A percentile compares a stretch with the other conserved stretches of the same genome.
Conservation (phyloP, 1,284 basidiomycete genomes). For the Cryptococcus sp. region DNA sequence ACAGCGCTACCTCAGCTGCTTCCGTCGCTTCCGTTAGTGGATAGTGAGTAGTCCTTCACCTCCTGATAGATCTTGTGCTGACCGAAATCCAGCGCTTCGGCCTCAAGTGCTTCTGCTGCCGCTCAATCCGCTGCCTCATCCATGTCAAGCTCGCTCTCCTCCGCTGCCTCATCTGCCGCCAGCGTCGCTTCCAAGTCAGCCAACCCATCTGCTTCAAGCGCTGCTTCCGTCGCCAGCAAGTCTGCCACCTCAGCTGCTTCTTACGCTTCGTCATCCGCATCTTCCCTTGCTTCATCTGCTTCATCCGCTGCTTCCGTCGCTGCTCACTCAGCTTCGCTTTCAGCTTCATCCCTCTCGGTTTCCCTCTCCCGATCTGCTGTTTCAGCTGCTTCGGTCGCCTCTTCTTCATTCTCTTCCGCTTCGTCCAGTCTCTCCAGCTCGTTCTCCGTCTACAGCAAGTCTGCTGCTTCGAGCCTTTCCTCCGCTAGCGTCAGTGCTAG, state of each 20-base stretch:
- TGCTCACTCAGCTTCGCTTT: slow-evolving; percentile 33
- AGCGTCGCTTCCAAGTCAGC: slow-evolving; percentile 32
- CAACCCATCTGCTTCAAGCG: slow-evolving; percentile 30
- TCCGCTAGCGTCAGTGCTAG: slow-evolving; percentile 29
- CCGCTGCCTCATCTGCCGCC: slow-evolving; percentile 35
- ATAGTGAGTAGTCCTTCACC: neutral
- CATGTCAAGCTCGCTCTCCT: slow-evolving; percentile 30
- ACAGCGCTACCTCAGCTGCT: slow-evolving; percentile 33
- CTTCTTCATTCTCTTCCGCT: slow-evolving; percentile 29
- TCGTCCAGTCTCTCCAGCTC: slow-evolving; percentile 22
- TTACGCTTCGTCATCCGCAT: slow-evolving; percentile 45
- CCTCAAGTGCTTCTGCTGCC: slow-evolving; percentile 32
- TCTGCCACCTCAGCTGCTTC: slow-evolving; percentile 35
- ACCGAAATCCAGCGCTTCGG: slow-evolving; percentile 23
- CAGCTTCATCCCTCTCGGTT: slow-evolving; percentile 24
- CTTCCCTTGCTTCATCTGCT: slow-evolving; percentile 31
- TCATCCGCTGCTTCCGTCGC: slow-evolving; percentile 51
- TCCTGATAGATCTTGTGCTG: neutral
- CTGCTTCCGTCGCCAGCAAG: slow-evolving; percentile 40
- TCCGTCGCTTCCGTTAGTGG: slow-evolving; percentile 33
- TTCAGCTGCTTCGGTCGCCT: slow-evolving; percentile 28
- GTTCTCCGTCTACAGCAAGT: slow-evolving; percentile 50
- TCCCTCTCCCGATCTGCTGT: slow-evolving; percentile 26
- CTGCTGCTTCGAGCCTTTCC: slow-evolving; percentile 26
- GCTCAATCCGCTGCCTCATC: slow-evolving; percentile 35